Percentiles rank a stretch among this genome's conserved stretches.
Conservation (phyloP, 768 basidiomycete species). For the Phylloporus sp. region DNA sequence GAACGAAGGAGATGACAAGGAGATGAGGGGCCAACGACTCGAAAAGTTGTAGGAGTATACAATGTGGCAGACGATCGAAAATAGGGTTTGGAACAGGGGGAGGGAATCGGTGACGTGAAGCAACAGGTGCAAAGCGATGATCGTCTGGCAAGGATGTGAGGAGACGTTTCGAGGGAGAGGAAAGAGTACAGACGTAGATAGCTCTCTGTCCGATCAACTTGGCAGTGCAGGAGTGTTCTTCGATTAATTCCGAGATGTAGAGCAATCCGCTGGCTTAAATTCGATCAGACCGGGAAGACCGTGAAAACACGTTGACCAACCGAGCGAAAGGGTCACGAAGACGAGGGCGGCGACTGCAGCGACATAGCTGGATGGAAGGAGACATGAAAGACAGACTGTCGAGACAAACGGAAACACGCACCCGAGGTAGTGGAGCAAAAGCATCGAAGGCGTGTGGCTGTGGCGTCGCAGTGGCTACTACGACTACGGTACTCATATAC, state of each 20-base stretch:
- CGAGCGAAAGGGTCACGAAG: constrained; percentile 89
- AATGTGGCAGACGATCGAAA: constrained; percentile 80
- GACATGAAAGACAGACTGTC: neutral
- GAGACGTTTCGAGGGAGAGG: neutral
- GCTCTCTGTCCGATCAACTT: constrained; percentile 78
- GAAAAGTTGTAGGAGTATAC: constrained; percentile 95
- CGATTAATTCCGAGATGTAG: constrained; percentile 92
- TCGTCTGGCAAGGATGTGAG: constrained; percentile 43
- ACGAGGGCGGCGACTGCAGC: constrained; percentile 74
- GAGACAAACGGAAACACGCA: constrained; percentile 24
- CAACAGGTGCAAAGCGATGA: constrained; percentile 72
- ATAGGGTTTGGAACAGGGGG: constrained; percentile 65
- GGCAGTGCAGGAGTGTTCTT: constrained; percentile 82
- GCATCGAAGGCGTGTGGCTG: constrained; percentile 21
- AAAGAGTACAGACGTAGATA: constrained; percentile 69
- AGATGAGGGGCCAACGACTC: constrained; percentile 85
- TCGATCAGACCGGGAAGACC: constrained; percentile 4
- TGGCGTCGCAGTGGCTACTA: neutral
- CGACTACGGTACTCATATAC: neutral
- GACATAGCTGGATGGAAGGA: constrained; percentile 50
- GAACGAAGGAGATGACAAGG: constrained; percentile 80
- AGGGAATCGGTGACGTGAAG: constrained; percentile 79
- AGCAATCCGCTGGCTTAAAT: constrained; percentile 81
- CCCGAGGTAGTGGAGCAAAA: constrained; percentile 61
- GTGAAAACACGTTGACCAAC: constrained; percentile 39